Base-by-base conservation (phyloP, 352 stramenopile genomes). In the Globisporangium middletonii region DNA sequence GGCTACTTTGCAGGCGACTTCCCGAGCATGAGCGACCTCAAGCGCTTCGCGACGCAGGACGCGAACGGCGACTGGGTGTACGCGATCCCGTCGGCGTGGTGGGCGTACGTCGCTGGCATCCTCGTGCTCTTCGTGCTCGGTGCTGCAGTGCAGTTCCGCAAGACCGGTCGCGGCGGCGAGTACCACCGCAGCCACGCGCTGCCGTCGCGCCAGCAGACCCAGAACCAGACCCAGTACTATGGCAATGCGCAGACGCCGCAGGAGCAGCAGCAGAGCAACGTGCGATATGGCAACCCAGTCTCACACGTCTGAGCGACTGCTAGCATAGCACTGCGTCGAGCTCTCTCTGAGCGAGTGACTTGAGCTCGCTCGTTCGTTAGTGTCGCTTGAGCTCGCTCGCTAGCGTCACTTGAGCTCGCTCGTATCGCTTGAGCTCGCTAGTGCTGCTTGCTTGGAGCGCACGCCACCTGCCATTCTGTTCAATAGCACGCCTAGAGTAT, bases 1-100 rank as follows among this genome's bases (percentile, higher is more conserved):
- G 79, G 79, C 37, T 87, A 86, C 66, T 89, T 86, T 52, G 73
- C 68, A 18, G 74, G 79, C 44, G 67, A 83, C 53, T 89, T 77
- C 50, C 73, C 79, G 47, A 71, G 68, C 28, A 59, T 69, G 16
- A 77, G 57, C 50, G 73, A 86, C 63, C 70, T 88, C 49, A 75
- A 75, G 59, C 28, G 56, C 53, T 83, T 85, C 42, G 67, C 59
- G 3, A 59, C 55, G 15, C 37, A 68, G 46, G 61, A 81, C 46
- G 54, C 58, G 30, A 72, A 83, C 59, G 69, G 65, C 27, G 55
- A 70, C 47, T 81, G 67, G 70, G 63, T 79, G 30, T 86, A 84
- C 63, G 64, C 63, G 45, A 83, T 89, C 44, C 79, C 79, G 15
- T 59, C 64, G 11, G 73, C 74, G 13, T 89, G 75, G 74, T 87